A percentile compares a stretch with the other conserved stretches of the same genome.
These are phyloP conservation scores for Rhizopus delemar DNA, from an alignment of 371 early-diverging fungal genomes.

Conservation along the genomic window DNA sequence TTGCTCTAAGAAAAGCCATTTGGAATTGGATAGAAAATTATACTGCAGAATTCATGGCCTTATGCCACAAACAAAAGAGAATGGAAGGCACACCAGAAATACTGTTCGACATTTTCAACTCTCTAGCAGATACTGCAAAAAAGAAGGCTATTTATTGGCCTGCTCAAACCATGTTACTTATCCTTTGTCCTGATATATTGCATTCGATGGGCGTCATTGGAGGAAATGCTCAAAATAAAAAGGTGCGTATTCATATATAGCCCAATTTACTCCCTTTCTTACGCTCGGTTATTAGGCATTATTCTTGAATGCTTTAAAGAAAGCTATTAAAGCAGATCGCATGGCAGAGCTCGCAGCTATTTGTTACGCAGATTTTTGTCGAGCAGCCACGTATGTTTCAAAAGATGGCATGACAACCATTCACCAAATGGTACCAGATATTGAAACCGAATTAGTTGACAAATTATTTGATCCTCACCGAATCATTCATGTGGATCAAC, in stretches of 20 bases:
- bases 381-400: conserved; percentile 67
- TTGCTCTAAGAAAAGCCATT: conserved; percentile 69
- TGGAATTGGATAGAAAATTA: conserved; percentile 87
- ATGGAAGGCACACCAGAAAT: conserved; percentile 72
- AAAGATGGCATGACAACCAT: conserved; percentile 59
- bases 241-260: conserved; percentile 20
- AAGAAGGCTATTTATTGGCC: conserved; percentile 77
- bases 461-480: conserved; percentile 56
- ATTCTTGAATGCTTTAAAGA: conserved; percentile 66
- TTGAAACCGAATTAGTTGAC: conserved; percentile 71
- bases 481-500: conserved; percentile 38
- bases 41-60: conserved; percentile 65
- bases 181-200: conserved; percentile 73
- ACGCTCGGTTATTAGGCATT: conserved; percentile 38
- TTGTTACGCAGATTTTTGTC: conserved; percentile 76
- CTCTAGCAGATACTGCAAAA: conserved; percentile 63
- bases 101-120: conserved; percentile 71
- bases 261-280: not conserved
- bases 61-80: conserved; percentile 61
- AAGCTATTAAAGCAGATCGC: conserved; percentile 54
- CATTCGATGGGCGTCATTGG: conserved; percentile 31
- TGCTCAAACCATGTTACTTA: conserved; percentile 70
- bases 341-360: conserved; percentile 66
- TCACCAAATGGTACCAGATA: conserved; percentile 59
- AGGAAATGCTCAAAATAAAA: conserved; percentile 35